Percentiles rank a stretch among this genome's conserved stretches.
These are phyloP conservation scores for Aaosphaeria arxii DNA, from an alignment of 2,329 filamentous ascomycete genomes.

Conservation along the genomic window DNA sequence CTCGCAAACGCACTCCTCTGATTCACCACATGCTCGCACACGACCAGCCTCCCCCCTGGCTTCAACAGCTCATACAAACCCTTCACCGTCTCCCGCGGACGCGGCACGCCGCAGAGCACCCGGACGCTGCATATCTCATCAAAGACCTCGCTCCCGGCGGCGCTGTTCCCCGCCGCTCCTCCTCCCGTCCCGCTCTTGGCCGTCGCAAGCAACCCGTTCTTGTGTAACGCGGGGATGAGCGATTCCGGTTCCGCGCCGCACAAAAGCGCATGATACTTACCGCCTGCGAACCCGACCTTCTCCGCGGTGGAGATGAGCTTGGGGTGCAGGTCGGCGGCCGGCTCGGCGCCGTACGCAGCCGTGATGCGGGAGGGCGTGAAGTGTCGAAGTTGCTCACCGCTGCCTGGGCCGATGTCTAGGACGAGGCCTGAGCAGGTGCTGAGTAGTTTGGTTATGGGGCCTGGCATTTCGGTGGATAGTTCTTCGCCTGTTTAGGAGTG, in stretches of 20 bases:
- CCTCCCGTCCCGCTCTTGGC: conserved; percentile 14
- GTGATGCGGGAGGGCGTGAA: conserved; percentile 44
- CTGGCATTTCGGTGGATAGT: conserved; percentile 37
- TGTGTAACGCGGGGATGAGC: conserved; percentile 44
- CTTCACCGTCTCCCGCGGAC: conserved; percentile 43
- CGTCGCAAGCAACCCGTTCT: conserved; percentile 38
- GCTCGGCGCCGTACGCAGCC: conserved; percentile 55
- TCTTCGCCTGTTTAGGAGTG: conserved; percentile 15
- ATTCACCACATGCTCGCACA: conserved; percentile 56
- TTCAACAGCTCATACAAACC: conserved; percentile 51
- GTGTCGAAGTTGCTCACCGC: conserved; percentile 48
- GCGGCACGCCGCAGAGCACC: conserved; percentile 55
- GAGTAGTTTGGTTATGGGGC: conserved; percentile 24
- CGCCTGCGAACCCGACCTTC: conserved; percentile 41
- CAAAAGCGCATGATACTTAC: conserved; percentile 51
- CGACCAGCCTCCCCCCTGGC: conserved; percentile 54
- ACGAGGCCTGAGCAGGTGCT: conserved; percentile 26
- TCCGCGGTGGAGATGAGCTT: conserved; percentile 42
- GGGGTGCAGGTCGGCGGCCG: conserved; percentile 47
- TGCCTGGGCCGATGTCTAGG: conserved; percentile 48
- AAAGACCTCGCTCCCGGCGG: conserved; percentile 34
- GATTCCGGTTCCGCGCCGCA: conserved; percentile 47
- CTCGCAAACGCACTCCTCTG: conserved; percentile 45
- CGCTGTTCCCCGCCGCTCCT: conserved; percentile 22
- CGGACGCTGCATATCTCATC: conserved; percentile 55